phyloP scores from a whole-genome alignment of 768 basidiomycete species.

The Omphalotus guepiniiformis region DNA sequence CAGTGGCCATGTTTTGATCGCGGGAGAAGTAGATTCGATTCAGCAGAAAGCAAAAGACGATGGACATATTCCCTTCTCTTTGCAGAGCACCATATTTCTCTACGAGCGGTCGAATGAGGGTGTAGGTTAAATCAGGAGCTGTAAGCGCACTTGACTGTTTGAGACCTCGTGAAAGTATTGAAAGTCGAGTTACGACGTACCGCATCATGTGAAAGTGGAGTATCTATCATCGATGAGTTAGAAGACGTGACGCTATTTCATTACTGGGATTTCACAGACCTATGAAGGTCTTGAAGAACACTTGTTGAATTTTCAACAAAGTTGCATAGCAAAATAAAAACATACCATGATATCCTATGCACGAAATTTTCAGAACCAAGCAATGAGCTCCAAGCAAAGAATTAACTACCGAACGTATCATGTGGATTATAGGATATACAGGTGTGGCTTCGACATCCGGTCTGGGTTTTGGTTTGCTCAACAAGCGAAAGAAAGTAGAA shows the following conservation, averaged over 20 bases:
- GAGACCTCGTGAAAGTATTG: neutral
- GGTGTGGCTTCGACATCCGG: conserved; percentile 53
- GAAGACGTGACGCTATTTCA: no score
- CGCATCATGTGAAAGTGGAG: conserved; percentile 77
- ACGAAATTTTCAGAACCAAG: conserved; percentile 15
- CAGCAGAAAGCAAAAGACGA: conserved; percentile 85
- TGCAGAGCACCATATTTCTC: conserved; percentile 82
- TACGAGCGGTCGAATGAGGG: conserved; percentile 80
- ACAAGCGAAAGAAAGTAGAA: conserved; percentile 5
- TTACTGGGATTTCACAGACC: no score
- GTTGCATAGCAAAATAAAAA: no score
- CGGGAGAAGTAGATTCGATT: conserved; percentile 84
- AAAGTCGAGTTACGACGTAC: conserved; percentile 37
- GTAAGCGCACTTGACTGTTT: conserved; percentile 45
- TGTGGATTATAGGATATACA: conserved; percentile 80
- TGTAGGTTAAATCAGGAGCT: conserved; percentile 87
- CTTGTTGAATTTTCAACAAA: no score
- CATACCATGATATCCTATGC: conserved; percentile 59
- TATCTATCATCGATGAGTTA: conserved; percentile 45
- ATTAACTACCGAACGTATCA: conserved; percentile 59
- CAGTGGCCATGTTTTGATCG: conserved; percentile 68
- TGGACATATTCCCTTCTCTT: conserved; percentile 69
- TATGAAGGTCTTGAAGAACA: no score
- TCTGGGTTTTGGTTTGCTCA: conserved; percentile 19
- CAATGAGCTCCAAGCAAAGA: neutral